Percentiles rank a stretch among this genome's conserved stretches.
Conservation (phyloP, 208 protist species). For the Borovskyia barvae region DNA sequence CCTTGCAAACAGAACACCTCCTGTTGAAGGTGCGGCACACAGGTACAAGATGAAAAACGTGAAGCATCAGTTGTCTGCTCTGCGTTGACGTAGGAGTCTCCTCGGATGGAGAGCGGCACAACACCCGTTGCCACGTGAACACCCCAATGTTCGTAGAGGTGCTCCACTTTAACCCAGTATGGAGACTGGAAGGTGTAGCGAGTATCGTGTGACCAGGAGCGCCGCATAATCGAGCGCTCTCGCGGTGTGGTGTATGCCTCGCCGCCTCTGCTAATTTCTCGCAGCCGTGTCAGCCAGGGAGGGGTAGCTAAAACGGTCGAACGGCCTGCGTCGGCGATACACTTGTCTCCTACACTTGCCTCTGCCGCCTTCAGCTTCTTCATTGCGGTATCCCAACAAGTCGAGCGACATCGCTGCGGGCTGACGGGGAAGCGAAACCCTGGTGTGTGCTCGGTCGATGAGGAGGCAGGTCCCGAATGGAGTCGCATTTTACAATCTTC, state of each 20-base stretch:
- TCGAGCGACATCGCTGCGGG: no score
- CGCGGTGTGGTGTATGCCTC: no score
- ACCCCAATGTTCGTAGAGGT: conserved; percentile 35
- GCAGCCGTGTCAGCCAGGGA: conserved; percentile 22
- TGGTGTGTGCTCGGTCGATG: no score
- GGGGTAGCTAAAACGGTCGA: background rate
- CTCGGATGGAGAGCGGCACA: conserved; percentile 8
- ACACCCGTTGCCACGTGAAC: conserved; percentile 19
- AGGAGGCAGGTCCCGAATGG: no score
- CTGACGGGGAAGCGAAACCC: no score
- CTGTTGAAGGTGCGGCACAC: conserved; percentile 24
- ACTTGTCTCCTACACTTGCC: no score
- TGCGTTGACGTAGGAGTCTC: conserved; percentile 31
- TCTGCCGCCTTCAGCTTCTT: no score
- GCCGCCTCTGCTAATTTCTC: no score
- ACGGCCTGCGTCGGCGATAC: no score
- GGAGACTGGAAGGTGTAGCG: conserved; percentile 39
- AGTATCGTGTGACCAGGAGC: background rate
- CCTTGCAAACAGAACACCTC: conserved; percentile 14
- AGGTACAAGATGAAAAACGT: conserved; percentile 30
- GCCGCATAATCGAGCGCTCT: no score
- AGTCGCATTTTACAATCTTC: no score
- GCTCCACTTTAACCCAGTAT: conserved; percentile 39
- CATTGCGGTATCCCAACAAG: no score
- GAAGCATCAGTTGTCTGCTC: conserved; percentile 64